Conservation (phyloP, 352 stramenopile species). For the Pythium catenulatum region DNA sequence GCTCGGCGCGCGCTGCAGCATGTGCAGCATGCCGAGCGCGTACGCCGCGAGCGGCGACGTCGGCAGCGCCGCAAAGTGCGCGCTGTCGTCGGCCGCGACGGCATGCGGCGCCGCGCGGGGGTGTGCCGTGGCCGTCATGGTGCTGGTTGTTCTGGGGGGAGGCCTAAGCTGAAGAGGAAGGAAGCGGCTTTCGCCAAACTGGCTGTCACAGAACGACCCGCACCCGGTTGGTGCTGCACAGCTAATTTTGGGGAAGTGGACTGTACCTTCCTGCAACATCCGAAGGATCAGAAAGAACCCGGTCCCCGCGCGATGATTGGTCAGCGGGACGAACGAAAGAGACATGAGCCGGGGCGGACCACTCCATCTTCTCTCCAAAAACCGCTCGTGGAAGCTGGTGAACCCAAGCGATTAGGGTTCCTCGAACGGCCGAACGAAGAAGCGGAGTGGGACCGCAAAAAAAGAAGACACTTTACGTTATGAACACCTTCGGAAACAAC, state of each 20-base stretch:
- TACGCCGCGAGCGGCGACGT: slow-evolving; percentile 63
- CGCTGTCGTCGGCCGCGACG: not conserved
- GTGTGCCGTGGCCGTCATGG: not conserved
- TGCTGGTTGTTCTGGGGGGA: no score
- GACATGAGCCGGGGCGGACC: no score
- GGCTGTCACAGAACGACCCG: slow-evolving; percentile 3
- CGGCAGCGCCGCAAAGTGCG: slow-evolving; percentile 53
- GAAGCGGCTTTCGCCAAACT: no score
- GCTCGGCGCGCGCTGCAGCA: slow-evolving; percentile 17
- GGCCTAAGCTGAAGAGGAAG: no score
- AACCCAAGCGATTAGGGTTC: slow-evolving; percentile 7
- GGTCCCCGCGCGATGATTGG: not conserved
- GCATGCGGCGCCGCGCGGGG: not conserved
- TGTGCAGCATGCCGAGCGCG: slow-evolving; percentile 64
- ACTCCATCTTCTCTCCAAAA: no score
- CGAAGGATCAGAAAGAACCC: slow-evolving; percentile 55
- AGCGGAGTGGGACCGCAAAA: no score
- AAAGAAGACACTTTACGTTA: not conserved
- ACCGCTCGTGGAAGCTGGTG: no score
- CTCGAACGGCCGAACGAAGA: not conserved
- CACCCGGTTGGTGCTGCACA: no score
- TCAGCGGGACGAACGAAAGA: no score
- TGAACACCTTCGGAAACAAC: not conserved
- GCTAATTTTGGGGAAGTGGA: no score
- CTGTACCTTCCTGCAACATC: slow-evolving; percentile 46